Evolutionary conservation across 2,329 filamentous ascomycete genomes (phyloP).

Genomic region (Diaporthe velutina): DNA sequence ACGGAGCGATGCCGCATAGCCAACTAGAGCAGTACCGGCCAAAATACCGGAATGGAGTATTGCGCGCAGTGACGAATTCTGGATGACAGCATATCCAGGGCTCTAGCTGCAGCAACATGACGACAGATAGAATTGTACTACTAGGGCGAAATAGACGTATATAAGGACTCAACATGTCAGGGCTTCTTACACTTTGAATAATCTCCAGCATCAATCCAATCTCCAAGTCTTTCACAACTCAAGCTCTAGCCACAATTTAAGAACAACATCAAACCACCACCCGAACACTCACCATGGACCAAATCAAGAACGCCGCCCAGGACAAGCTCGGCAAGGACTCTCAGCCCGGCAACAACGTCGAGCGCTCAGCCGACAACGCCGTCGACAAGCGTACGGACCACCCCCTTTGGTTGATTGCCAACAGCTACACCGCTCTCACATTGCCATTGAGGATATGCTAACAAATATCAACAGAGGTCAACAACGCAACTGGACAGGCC

Average conservation of each 20-base stretch:
- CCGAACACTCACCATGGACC: constrained; percentile 20
- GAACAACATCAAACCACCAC: not conserved
- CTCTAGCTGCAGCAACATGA: not conserved
- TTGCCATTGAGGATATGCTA: not conserved
- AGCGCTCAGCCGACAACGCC: constrained; percentile 40
- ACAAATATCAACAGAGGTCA: constrained; percentile 34
- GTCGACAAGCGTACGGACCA: constrained; percentile 39
- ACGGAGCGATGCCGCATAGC: not conserved
- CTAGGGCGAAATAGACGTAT: not conserved
- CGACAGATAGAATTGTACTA: not conserved
- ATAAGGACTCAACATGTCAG: not conserved
- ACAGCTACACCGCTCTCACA: not conserved
- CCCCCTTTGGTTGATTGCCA: not conserved
- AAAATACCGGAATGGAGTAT: not conserved
- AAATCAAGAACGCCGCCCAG: constrained; percentile 35
- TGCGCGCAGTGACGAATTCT: not conserved
- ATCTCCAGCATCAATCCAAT: not conserved
- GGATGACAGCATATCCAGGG: not conserved
- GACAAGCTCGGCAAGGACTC: constrained; percentile 40
- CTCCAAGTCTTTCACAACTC: not conserved
- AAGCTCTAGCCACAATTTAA: not conserved
- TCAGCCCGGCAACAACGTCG: constrained; percentile 41
- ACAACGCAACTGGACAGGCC: constrained; percentile 37
- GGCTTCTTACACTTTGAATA: not conserved
- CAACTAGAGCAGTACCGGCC: not conserved